Base-by-base conservation (phyloP, 371 early-diverging fungal genomes). In the Apophysomyces sp. region DNA sequence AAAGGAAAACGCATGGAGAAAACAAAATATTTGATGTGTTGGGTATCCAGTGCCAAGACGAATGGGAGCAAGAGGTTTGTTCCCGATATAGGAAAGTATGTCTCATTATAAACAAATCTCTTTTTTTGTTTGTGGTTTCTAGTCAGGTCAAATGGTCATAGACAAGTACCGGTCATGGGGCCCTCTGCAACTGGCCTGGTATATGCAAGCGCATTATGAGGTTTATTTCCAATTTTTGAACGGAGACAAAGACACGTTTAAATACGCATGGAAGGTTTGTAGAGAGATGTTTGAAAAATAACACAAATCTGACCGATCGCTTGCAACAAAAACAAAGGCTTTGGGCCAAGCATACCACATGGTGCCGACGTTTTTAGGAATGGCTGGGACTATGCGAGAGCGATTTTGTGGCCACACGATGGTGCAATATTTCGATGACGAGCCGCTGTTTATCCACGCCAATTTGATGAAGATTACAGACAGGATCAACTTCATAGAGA, bases 41-140 rank as follows among this genome's bases (percentile, higher is more conserved):
- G 18, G 57, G 69, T 49, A 65, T 80, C 27, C 28, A 55, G 12
- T 80, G 80, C 44, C 27, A 66, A 13, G 72, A 80, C 55, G 75
- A 72, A 58, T 80, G 80, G 80, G 80, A 80, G 24, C 80, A 80
- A 63, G 80, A 80, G 66, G 78, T 74, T 71, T 27, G 55, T 5
- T n/a, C 9, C 13, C 37, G 31, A 34, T 0, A 58, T 11, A 26
- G 36, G 31, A 52, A 26, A 36, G 18, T 8, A 39, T 24, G 57
- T 32, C 29, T 26, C 27, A 18, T 27, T n/a, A 39, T 21, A 58
- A 16, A 34, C 21, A 58, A 12, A 40, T 26, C 24, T 13, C 39
- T 41, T 13, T 0, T 15, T 15, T 26, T 36, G n/a, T n/a, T n/a
- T n/a, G n/a, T n/a, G n/a, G n/a, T n/a, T 36, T 55, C 40, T 65